Base-by-base conservation (phyloP, 2,329 filamentous ascomycete genomes). In the Elsinoe perseae region DNA sequence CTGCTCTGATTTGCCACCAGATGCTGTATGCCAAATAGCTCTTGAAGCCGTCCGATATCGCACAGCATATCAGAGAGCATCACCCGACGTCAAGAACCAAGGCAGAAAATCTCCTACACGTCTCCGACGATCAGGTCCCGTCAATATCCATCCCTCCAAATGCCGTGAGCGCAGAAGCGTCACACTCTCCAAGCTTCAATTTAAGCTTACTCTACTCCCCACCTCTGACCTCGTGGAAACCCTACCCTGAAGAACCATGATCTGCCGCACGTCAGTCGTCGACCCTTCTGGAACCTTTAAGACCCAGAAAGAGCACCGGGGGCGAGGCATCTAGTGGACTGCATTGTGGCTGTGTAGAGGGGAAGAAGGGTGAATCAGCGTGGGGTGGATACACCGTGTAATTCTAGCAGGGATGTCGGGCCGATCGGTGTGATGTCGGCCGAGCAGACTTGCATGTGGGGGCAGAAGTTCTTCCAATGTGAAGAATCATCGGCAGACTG, bases 211-310 rank as follows among this genome's bases (percentile, higher is more conserved):
- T 43, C 6, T 23, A 7, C 7, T 14, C 32, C 32, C 32, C 12
- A 9, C 12, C 32, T 25, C 40, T 27, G 30, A 50, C 18, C 30
- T 50, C 25, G n/a, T 14, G 5, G 9, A 32, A 50, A 30, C 27
- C 44, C 21, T 50, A 27, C 44, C 44, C 25, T 50, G 32, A 30
- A 50, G 44, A 50, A 50, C 44, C 44, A 50, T 50, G 44, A 50
- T 50, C 44, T 30, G 44, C 44, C 44, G 44, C 25, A 18, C 44
- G 27, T 50, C 44, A 32, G 16, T 36, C 40, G n/a, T 16, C 25
- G 16, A 30, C 44, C 14, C 25, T 30, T 50, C 44, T 32, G 27
- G 25, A 30, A 18, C 4, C 12, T n/a, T n/a, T n/a, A n/a, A n/a
- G n/a, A n/a, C n/a, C n/a, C n/a, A n/a, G n/a, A n/a, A n/a, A n/a